These are phyloP conservation scores for Grosmannia huntii DNA, from an alignment of 2,329 filamentous ascomycete genomes.

Conservation along the genomic window DNA sequence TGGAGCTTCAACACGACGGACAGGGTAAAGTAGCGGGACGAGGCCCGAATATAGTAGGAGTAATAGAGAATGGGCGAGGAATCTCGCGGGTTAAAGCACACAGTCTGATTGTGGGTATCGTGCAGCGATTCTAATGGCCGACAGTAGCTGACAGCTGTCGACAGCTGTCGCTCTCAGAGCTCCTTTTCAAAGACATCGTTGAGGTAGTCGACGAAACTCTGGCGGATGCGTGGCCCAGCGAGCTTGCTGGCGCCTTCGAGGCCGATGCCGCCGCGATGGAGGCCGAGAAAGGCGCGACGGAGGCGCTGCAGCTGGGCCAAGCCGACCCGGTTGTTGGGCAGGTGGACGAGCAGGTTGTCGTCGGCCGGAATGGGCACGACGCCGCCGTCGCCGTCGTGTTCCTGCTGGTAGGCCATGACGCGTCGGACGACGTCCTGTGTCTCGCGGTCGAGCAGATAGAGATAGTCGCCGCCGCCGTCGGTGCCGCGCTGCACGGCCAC, in stretches of 20 bases:
- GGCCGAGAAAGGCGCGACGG: slow-evolving; percentile 60
- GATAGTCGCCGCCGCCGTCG: slow-evolving; percentile 58
- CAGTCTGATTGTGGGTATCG: background rate
- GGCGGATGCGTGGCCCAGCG: slow-evolving; percentile 40
- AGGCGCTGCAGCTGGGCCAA: slow-evolving; percentile 67
- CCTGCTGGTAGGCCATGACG: slow-evolving; percentile 56
- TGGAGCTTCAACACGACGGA: background rate
- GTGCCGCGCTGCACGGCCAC: slow-evolving; percentile 53
- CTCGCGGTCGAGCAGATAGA: slow-evolving; percentile 67
- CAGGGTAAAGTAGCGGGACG: background rate
- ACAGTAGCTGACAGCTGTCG: no score
- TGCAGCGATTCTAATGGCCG: background rate
- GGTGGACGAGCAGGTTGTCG: slow-evolving; percentile 39
- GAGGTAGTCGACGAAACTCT: slow-evolving; percentile 53
- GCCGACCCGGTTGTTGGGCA: slow-evolving; percentile 54
- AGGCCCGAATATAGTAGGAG: background rate
- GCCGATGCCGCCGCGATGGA: slow-evolving; percentile 60
- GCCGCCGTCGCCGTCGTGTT: slow-evolving; percentile 42
- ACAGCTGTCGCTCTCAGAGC: slow-evolving; percentile 20
- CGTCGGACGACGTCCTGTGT: slow-evolving; percentile 64
- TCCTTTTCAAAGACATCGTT: slow-evolving; percentile 53
- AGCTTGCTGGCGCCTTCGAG: slow-evolving; percentile 42
- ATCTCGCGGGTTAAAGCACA: background rate
- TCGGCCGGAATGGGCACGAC: slow-evolving; percentile 36
- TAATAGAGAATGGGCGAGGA: background rate